A percentile compares a stretch with the other conserved stretches of the same genome.
Evolutionary conservation across 2,329 filamentous ascomycete genomes (phyloP).

Genomic region (Cladosporium sp.): DNA sequence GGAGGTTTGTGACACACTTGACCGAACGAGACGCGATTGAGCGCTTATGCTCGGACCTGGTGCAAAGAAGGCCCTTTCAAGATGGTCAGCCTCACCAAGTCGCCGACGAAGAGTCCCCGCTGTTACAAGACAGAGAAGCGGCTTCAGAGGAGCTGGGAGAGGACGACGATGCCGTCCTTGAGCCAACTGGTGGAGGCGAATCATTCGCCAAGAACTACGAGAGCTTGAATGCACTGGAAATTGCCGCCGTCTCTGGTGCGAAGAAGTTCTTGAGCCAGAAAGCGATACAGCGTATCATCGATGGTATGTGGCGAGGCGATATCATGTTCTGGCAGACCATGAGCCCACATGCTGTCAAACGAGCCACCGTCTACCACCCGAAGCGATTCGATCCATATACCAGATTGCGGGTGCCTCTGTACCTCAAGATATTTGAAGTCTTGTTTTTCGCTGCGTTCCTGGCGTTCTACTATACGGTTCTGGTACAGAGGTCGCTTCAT

Average conservation of each 20-base stretch:
- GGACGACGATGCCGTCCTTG: neutral
- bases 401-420: slow-evolving; percentile 70
- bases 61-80: slow-evolving; percentile 25
- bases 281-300: slow-evolving; percentile 75
- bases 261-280: slow-evolving; percentile 80
- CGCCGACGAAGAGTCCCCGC: slow-evolving; percentile 17
- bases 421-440: slow-evolving; percentile 78
- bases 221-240: slow-evolving; percentile 78
- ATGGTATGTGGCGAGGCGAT: slow-evolving; percentile 78
- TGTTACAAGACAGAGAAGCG: slow-evolving; percentile 14
- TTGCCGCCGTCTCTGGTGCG: slow-evolving; percentile 71
- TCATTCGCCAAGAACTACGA: slow-evolving; percentile 48
- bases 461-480: slow-evolving; percentile 76
- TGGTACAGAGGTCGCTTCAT: slow-evolving; percentile 64
- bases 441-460: slow-evolving; percentile 73
- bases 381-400: slow-evolving; percentile 64
- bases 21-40: slow-evolving; percentile 69
- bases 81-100: neutral
- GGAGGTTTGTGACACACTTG: slow-evolving; percentile 66
- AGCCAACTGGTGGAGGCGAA: slow-evolving; percentile 12
- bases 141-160: neutral
- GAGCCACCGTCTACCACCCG: slow-evolving; percentile 68
- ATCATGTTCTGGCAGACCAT: slow-evolving; percentile 82
- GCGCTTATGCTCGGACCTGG: slow-evolving; percentile 67
- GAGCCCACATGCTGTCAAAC: slow-evolving; percentile 66